A percentile compares a stretch with the other conserved stretches of the same genome.
phyloP scores from a whole-genome alignment of 495 filamentous ascomycete species.

The Rhizodiscina lignyota region DNA sequence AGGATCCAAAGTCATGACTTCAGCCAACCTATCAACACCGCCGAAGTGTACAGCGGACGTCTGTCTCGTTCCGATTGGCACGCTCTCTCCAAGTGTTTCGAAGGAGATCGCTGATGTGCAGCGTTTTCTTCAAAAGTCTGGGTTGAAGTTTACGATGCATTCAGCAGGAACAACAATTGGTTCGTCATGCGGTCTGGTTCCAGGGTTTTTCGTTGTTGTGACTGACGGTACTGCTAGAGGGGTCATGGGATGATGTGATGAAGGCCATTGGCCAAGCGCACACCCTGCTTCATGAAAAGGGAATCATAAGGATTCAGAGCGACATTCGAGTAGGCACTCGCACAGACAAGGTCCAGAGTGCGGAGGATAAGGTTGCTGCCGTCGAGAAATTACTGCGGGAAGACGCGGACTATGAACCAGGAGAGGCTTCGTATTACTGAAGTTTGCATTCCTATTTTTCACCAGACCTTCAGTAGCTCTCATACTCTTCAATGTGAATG shows the following conservation, averaged over 20 bases:
- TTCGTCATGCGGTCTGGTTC: constrained; percentile 3
- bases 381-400: constrained; percentile 38
- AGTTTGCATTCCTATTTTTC: too few relatives aligned
- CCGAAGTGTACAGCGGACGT: constrained; percentile 23
- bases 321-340: constrained; percentile 77
- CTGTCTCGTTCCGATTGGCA: constrained; percentile 46
- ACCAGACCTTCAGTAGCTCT: too few relatives aligned
- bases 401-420: too few relatives aligned
- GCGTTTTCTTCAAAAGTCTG: constrained; percentile 61
- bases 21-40: constrained; percentile 21
- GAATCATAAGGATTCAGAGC: constrained; percentile 68
- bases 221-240: constrained; percentile 38
- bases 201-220: too few relatives aligned
- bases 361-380: constrained; percentile 49
- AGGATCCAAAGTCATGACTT: not conserved
- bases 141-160: constrained; percentile 60
- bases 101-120: constrained; percentile 81
- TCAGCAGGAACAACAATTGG: constrained; percentile 6
- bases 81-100: constrained; percentile 64
- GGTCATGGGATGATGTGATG: constrained; percentile 82
- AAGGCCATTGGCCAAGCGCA: constrained; percentile 82
- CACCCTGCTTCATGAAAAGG: constrained; percentile 62
- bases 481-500: too few relatives aligned
- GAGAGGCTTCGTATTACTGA: too few relatives aligned
- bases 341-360: constrained; percentile 51